A percentile compares a stretch with the other conserved stretches of the same genome.
Conservation (phyloP, 306 rosid genomes). For the Dalbergia oliveri region DNA sequence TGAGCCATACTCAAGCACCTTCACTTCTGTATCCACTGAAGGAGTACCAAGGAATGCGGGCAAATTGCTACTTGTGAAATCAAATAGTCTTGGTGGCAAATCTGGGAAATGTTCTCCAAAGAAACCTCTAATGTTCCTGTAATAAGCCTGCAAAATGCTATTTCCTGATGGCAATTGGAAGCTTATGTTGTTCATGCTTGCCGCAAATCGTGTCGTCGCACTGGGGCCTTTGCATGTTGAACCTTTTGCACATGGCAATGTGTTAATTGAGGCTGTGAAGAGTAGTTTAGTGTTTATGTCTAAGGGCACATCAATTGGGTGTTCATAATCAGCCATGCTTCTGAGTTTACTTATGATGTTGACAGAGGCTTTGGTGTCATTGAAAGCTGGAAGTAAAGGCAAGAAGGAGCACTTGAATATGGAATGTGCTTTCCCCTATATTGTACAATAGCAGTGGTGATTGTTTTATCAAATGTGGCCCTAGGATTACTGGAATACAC, state of each 20-base stretch:
- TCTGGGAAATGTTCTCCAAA: constrained; percentile 47
- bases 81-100: constrained; percentile 49
- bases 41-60: constrained; percentile 18
- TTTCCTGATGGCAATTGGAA: constrained; percentile 34
- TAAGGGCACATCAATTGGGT: constrained; percentile 53
- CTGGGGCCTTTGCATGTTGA: constrained; percentile 46
- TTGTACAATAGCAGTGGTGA: constrained; percentile 59
- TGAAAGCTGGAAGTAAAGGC: constrained; percentile 60
- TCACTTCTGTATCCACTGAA: constrained; percentile 53
- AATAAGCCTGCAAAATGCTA: constrained; percentile 57
- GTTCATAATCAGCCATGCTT: constrained; percentile 52
- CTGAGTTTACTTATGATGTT: constrained; percentile 48
- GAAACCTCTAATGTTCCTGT: constrained; percentile 52
- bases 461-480: constrained; percentile 48
- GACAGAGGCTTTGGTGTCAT: constrained; percentile 53
- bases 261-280: constrained; percentile 54
- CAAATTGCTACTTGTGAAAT: constrained; percentile 49
- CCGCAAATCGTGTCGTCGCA: constrained; percentile 41
- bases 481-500: constrained; percentile 42
- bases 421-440: constrained; percentile 17
- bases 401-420: constrained; percentile 38
- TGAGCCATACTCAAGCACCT: constrained; percentile 50
- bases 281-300: constrained; percentile 42
- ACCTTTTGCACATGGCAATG: constrained; percentile 49
- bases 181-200: constrained; percentile 76